phyloP scores from a whole-genome alignment of 1,139 yeast genomes.

The Hanseniaspora uvarum region DNA sequence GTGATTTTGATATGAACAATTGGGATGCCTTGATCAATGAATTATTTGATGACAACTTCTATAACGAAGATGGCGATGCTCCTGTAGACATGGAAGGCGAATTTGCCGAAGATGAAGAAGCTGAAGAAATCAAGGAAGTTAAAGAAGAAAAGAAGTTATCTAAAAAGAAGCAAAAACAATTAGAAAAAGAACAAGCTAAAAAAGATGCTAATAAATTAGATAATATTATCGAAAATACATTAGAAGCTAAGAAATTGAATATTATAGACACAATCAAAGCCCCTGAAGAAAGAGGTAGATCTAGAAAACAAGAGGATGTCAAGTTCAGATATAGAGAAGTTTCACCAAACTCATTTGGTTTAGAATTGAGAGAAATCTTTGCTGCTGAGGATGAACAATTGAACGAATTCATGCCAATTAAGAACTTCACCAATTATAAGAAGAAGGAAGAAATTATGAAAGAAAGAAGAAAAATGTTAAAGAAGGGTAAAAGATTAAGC shows the following conservation, averaged over 20 bases:
- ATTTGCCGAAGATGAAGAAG: slow-evolving; percentile 25
- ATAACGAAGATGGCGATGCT: slow-evolving; percentile 40
- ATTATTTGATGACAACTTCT: slow-evolving; percentile 74
- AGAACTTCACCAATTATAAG: slow-evolving; percentile 89
- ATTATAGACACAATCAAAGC: slow-evolving; percentile 52
- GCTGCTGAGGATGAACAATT: slow-evolving; percentile 80
- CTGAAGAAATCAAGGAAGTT: slow-evolving; percentile 19
- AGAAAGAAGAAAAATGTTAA: slow-evolving; percentile 65
- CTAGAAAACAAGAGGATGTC: slow-evolving; percentile 35
- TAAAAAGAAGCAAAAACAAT: slow-evolving; percentile 40
- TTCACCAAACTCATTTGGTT: slow-evolving; percentile 86
- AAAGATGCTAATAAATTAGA: slow-evolving; percentile 52
- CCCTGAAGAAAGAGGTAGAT: slow-evolving; percentile 46
- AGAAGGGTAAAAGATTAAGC: slow-evolving; percentile 69
- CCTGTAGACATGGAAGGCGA: slow-evolving; percentile 41
- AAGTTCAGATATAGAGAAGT: slow-evolving; percentile 84
- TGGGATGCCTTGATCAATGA: slow-evolving; percentile 87
- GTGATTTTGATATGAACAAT: slow-evolving; percentile 62
- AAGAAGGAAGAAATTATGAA: slow-evolving; percentile 59
- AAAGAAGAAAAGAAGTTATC: slow-evolving; percentile 35
- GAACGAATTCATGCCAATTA: slow-evolving; percentile 74
- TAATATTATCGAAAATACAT: slow-evolving; percentile 62
- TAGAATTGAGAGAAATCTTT: slow-evolving; percentile 75
- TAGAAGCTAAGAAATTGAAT: slow-evolving; percentile 44
- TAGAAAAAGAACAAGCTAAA: slow-evolving; percentile 51